Conservation (phyloP, 257 asterid species). For the Forsythia suspensa region DNA sequence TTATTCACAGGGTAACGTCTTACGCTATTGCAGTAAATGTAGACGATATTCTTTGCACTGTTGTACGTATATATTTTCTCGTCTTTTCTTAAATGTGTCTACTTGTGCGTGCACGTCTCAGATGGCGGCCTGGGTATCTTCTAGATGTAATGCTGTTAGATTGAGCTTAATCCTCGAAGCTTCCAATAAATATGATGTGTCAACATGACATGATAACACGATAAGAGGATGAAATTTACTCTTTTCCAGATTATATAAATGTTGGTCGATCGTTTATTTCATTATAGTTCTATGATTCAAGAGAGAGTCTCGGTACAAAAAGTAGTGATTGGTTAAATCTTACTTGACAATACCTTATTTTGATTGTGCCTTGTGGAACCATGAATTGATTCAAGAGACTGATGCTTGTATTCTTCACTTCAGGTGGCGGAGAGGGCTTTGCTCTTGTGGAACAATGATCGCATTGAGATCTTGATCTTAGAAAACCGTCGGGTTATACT, state of each 20-base stretch:
- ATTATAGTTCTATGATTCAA: not conserved
- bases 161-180: too few relatives aligned
- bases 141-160: too few relatives aligned
- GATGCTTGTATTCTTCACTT: not conserved
- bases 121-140: too few relatives aligned
- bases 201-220: too few relatives aligned
- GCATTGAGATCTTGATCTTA: constrained; percentile 33
- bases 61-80: too few relatives aligned
- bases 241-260: not conserved
- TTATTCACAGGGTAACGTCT: too few relatives aligned
- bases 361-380: not conserved
- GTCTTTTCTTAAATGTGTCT: too few relatives aligned
- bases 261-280: not conserved
- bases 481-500: constrained; percentile 34
- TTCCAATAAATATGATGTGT: too few relatives aligned
- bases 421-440: constrained; percentile 46
- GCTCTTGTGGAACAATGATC: constrained; percentile 40
- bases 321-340: not conserved
- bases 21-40: too few relatives aligned
- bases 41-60: too few relatives aligned
- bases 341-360: not conserved
- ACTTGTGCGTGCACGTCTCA: too few relatives aligned
- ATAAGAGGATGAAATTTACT: too few relatives aligned
- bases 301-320: not conserved
- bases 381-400: not conserved